A percentile compares a stretch with the other conserved stretches of the same genome.
These are phyloP conservation scores for Pseudogymnoascus destructans DNA, from an alignment of 2,329 filamentous ascomycete genomes.

Conservation along the genomic window DNA sequence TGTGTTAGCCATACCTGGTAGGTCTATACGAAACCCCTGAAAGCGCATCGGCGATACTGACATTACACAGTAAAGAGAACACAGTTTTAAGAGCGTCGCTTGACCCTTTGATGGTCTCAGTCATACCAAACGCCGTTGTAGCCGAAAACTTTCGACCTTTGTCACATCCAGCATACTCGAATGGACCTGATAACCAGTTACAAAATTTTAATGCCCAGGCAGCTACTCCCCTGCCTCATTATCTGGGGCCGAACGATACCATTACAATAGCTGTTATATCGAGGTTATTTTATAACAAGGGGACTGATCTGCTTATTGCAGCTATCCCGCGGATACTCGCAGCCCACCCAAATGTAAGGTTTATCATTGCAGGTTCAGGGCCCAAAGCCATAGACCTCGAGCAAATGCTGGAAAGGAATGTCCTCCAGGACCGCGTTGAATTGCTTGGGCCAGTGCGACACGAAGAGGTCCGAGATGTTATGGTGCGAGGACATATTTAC, in stretches of 20 bases:
- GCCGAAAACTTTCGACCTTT: conserved; percentile 86
- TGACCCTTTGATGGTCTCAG: conserved; percentile 92
- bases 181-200: conserved; percentile 24
- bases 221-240: conserved; percentile 44
- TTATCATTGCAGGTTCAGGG: conserved; percentile 90
- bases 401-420: conserved; percentile 93
- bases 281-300: conserved; percentile 96
- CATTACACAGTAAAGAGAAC: conserved; percentile 69
- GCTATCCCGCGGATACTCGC: conserved; percentile 87
- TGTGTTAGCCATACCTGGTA: conserved; percentile 98
- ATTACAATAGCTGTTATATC: conserved; percentile 97
- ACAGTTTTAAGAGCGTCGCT: conserved; percentile 88
- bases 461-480: conserved; percentile 93
- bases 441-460: conserved; percentile 86
- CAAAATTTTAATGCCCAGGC: conserved; percentile 23
- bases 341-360: conserved; percentile 81
- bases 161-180: conserved; percentile 34
- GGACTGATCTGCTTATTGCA: conserved; percentile 90
- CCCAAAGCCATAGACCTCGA: conserved; percentile 96
- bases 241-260: conserved; percentile 67
- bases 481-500: conserved; percentile 94
- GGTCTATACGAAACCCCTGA: conserved; percentile 18
- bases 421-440: conserved; percentile 84
- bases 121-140: conserved; percentile 94
- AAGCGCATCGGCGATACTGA: conserved; percentile 18